phyloP scores from a whole-genome alignment of 1,284 basidiomycete genomes.

The Cronartium quercuum region DNA sequence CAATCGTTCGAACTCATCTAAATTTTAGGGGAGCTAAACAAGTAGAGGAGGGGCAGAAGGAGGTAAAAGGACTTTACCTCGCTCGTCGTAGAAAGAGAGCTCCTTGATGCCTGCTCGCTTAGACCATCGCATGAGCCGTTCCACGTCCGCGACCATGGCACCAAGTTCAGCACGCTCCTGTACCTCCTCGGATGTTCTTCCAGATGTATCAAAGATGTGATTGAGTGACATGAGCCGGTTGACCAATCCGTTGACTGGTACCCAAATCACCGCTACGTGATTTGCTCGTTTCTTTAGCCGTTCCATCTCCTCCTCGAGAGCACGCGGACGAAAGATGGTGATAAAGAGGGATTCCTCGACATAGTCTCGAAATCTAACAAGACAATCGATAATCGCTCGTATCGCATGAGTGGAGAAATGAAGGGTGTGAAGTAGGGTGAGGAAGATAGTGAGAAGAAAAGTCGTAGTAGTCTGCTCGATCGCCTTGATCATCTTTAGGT shows the following conservation, averaged over 20 bases:
- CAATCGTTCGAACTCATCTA: not conserved
- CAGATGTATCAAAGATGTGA: not conserved
- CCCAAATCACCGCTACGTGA: conserved; percentile 23
- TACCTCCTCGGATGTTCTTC: not conserved
- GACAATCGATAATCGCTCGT: not conserved
- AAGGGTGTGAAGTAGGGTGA: conserved; percentile 1
- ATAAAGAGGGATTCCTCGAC: not conserved
- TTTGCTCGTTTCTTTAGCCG: conserved; percentile 2
- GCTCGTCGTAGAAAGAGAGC: conserved; percentile 28
- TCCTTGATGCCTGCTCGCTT: conserved; percentile 12
- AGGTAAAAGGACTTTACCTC: conserved; percentile 1
- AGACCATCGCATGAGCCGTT: conserved; percentile 2
- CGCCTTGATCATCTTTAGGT: not conserved
- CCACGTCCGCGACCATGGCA: not conserved
- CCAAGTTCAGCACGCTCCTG: not conserved
- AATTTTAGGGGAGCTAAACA: too few relatives aligned
- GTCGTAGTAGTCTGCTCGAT: not conserved
- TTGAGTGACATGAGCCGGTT: not conserved
- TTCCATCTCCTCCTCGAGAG: not conserved
- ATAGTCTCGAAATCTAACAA: not conserved
- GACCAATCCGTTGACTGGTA: conserved; percentile 17
- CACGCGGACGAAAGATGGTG: not conserved
- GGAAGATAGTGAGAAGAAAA: not conserved
- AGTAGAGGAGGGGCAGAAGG: too few relatives aligned
- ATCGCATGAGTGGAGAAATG: conserved; percentile 27